phyloP scores from a whole-genome alignment of 257 asterid species.

The Solanum piurae region DNA sequence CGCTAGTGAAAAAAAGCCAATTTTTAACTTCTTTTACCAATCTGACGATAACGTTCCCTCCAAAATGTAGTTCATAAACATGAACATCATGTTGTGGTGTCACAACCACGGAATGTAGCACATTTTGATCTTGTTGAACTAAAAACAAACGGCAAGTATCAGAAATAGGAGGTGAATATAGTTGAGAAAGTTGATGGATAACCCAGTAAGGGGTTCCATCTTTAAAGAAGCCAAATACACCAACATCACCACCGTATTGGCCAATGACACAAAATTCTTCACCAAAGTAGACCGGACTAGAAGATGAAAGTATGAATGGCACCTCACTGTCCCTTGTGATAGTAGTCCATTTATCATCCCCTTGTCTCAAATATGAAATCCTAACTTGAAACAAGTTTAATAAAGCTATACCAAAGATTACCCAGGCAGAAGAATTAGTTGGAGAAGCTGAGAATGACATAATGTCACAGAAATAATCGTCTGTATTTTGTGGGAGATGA shows the following conservation, averaged over 20 bases:
- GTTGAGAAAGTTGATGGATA: background rate
- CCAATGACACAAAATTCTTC: background rate
- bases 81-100: background rate
- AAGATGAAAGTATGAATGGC: background rate
- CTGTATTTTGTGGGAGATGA: too few relatives aligned
- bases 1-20: background rate
- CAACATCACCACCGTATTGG: background rate
- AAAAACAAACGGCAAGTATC: background rate
- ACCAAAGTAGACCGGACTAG: background rate
- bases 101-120: background rate
- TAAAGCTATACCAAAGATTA: too few relatives aligned
- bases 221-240: background rate
- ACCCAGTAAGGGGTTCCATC: background rate
- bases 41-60: background rate
- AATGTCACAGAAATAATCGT: too few relatives aligned
- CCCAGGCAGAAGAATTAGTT: too few relatives aligned
- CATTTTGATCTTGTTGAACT: background rate
- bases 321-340: background rate
- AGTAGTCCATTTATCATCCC: background rate
- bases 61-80: background rate
- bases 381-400: background rate
- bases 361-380: background rate
- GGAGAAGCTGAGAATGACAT: too few relatives aligned
- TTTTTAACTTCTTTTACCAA: background rate
- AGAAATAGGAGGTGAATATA: background rate